phyloP scores from a whole-genome alignment of 129 eudicot genomes.

The Solidago caesia region DNA sequence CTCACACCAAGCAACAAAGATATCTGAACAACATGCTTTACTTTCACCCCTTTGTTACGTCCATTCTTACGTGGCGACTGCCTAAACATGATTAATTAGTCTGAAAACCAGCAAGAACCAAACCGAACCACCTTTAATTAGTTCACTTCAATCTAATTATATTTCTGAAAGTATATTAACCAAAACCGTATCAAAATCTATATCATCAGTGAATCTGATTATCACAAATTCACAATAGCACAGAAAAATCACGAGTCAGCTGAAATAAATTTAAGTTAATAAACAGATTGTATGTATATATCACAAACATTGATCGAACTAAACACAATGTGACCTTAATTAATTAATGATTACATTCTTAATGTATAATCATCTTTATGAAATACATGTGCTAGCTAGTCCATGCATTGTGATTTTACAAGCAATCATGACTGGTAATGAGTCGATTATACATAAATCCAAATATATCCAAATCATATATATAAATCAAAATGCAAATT shows the following conservation, averaged over 20 bases:
- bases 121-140: conserved; percentile 1
- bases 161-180: background rate
- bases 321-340: background rate
- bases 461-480: background rate
- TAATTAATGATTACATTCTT: too few relatives aligned
- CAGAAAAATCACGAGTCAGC: conserved; percentile 12
- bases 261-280: background rate
- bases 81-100: conserved; percentile 51
- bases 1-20: conserved; percentile 55
- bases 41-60: conserved; percentile 63
- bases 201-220: background rate
- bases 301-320: background rate
- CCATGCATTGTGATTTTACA: conserved; percentile 7
- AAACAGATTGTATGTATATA: conserved; percentile 9
- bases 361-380: background rate
- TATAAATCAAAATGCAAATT: conserved; percentile 2
- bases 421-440: background rate
- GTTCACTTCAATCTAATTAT: conserved; percentile 7
- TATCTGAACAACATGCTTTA: conserved; percentile 66
- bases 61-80: conserved; percentile 56
- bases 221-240: background rate
- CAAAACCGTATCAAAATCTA: background rate
- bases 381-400: background rate
- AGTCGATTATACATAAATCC: background rate
- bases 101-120: background rate